Evolutionary conservation across 495 filamentous ascomycete genomes (phyloP).

Genomic region (Talaromyces proteolyticus): DNA sequence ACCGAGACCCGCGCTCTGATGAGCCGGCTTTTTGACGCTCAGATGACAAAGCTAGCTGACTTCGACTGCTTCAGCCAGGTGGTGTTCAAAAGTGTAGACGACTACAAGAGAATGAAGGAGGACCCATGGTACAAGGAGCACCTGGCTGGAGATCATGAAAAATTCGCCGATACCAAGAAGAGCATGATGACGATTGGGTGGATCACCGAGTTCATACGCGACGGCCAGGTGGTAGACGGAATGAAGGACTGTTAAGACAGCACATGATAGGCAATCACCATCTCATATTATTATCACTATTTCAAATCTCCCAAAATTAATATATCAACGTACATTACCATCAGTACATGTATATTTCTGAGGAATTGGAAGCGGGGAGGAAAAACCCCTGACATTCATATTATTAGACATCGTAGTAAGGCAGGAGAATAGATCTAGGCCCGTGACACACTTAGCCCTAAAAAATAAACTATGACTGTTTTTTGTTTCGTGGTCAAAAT

Average conservation of each 20-base stretch:
- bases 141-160: conserved; percentile 34
- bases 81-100: conserved; percentile 32
- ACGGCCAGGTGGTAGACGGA: conserved; percentile 15
- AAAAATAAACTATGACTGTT: too few species aligned
- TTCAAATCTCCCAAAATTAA: too few species aligned
- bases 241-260: conserved; percentile 5
- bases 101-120: conserved; percentile 32
- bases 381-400: too few species aligned
- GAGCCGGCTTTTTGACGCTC: conserved; percentile 29
- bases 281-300: too few species aligned
- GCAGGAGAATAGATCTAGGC: too few species aligned
- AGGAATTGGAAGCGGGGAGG: too few species aligned
- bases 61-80: conserved; percentile 45
- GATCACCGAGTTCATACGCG: conserved; percentile 16
- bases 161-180: conserved; percentile 40
- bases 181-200: conserved; percentile 31
- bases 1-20: conserved; percentile 27
- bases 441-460: too few species aligned
- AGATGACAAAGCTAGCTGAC: conserved; percentile 32
- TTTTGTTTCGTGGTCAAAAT: too few species aligned
- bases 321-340: too few species aligned
- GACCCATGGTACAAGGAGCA: conserved; percentile 33
- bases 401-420: too few species aligned
- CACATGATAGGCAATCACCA: too few species aligned
- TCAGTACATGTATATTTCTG: too few species aligned